Percentiles rank a stretch among this genome's conserved stretches.
phyloP scores from a whole-genome alignment of 2,329 filamentous ascomycete genomes.

The Trematosphaeria pertusa region DNA sequence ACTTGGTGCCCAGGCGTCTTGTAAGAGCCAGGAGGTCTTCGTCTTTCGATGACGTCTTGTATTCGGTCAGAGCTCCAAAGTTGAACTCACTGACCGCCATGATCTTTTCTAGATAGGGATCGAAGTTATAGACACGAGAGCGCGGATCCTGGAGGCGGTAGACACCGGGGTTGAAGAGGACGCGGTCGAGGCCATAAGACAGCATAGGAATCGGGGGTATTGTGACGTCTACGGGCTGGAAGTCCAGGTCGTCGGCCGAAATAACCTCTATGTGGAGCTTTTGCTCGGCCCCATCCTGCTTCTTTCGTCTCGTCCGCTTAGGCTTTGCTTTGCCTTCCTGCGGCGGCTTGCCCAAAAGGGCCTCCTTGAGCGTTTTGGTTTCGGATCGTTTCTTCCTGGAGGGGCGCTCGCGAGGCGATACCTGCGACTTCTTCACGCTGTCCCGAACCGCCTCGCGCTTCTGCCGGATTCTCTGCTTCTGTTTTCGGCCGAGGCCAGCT shows the following conservation, averaged over 20 bases:
- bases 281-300: slow-evolving; percentile 11
- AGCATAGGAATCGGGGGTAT: slow-evolving; percentile 67
- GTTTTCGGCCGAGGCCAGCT: too few relatives aligned
- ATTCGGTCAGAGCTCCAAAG: slow-evolving; percentile 83
- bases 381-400: slow-evolving; percentile 4
- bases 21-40: slow-evolving; percentile 72
- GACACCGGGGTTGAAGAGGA: slow-evolving; percentile 90
- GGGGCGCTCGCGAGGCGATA: too few relatives aligned
- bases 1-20: slow-evolving; percentile 72
- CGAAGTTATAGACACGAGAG: slow-evolving; percentile 92
- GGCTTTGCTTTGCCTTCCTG: slow-evolving; percentile 1
- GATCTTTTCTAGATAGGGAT: slow-evolving; percentile 89
- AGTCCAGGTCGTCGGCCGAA: slow-evolving; percentile 37
- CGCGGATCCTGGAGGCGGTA: slow-evolving; percentile 90
- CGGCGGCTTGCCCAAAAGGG: slow-evolving; percentile 20
- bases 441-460: not conserved
- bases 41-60: slow-evolving; percentile 92
- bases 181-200: slow-evolving; percentile 79
- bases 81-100: slow-evolving; percentile 96
- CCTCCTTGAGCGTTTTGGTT: slow-evolving; percentile 30
- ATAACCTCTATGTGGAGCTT: slow-evolving; percentile 32
- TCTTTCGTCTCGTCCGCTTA: slow-evolving; percentile 13
- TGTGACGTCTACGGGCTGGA: slow-evolving; percentile 51
- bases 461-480: not conserved
- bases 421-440: too few relatives aligned